Conservation (phyloP, 139 green algal species). For the Coelastrella sp. region DNA sequence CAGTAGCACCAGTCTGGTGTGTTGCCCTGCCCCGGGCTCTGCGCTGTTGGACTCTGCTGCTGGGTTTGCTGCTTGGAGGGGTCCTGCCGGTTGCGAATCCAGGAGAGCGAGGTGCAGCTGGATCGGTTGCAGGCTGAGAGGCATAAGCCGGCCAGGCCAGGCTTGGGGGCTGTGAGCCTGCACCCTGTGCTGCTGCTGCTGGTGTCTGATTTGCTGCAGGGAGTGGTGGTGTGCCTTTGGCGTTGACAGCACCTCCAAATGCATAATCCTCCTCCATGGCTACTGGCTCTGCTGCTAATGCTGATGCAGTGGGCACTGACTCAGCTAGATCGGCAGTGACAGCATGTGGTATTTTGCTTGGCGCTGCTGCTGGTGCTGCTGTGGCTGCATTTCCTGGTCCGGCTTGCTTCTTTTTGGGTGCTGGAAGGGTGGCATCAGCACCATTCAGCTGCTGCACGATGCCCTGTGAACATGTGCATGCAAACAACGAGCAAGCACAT, state of each 20-base stretch:
- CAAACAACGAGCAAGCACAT: too few species aligned
- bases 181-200: neutral
- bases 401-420: neutral
- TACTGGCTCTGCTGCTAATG: slow-evolving; percentile 17
- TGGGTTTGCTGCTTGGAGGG: neutral
- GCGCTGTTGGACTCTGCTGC: slow-evolving; percentile 12
- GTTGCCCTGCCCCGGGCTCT: neutral
- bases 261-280: slow-evolving; percentile 22
- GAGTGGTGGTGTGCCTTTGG: neutral
- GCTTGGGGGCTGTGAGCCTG: neutral
- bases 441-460: neutral
- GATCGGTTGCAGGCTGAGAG: neutral
- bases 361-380: neutral
- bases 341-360: neutral
- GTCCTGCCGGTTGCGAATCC: slow-evolving; percentile 1
- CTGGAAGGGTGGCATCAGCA: neutral
- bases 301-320: neutral
- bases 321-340: too few species aligned
- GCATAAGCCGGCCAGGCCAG: neutral
- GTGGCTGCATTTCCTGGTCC: neutral
- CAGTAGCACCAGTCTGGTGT: neutral
- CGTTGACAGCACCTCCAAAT: neutral
- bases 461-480: neutral
- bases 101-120: neutral
- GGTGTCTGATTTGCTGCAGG: neutral